phyloP scores from a whole-genome alignment of 441 rosid genomes.

The Macaranga tanarius region DNA sequence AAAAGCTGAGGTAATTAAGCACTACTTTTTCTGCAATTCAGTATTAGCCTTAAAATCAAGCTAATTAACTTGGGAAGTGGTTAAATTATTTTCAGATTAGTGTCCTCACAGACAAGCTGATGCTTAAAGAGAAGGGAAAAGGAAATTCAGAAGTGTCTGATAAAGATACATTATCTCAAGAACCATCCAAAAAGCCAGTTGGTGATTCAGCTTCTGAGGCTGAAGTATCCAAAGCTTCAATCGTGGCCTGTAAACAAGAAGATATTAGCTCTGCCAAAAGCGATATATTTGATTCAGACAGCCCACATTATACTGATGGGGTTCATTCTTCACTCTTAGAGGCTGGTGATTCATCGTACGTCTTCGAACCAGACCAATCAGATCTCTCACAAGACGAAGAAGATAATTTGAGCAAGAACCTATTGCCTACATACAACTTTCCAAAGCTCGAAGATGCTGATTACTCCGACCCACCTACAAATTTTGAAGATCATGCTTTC shows the following conservation, averaged over 20 bases:
- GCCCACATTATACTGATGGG: constrained; percentile 60
- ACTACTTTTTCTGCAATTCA: background rate
- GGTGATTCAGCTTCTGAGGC: constrained; percentile 38
- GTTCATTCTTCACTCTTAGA: constrained; percentile 53
- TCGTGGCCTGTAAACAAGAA: constrained; percentile 46
- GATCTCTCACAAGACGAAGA: constrained; percentile 63
- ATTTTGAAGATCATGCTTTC: constrained; percentile 56
- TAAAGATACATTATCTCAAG: constrained; percentile 33
- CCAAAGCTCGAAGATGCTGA: constrained; percentile 50
- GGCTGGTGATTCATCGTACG: constrained; percentile 52
- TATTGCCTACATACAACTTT: constrained; percentile 36
- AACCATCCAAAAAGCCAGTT: constrained; percentile 29
- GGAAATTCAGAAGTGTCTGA: constrained; percentile 30
- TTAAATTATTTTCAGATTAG: constrained; percentile 38
- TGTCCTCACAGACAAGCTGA: constrained; percentile 43
- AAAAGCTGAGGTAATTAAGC: constrained; percentile 45
- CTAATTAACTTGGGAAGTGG: background rate
- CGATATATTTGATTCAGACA: constrained; percentile 58
- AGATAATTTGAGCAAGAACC: constrained; percentile 46
- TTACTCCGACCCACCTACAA: constrained; percentile 42
- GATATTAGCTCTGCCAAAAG: constrained; percentile 52
- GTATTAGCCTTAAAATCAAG: background rate
- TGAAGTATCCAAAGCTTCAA: constrained; percentile 40
- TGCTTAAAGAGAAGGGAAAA: constrained; percentile 31
- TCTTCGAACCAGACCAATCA: constrained; percentile 57